These are phyloP conservation scores for Russula emetica DNA, from an alignment of 768 basidiomycete species.

Conservation along the genomic window DNA sequence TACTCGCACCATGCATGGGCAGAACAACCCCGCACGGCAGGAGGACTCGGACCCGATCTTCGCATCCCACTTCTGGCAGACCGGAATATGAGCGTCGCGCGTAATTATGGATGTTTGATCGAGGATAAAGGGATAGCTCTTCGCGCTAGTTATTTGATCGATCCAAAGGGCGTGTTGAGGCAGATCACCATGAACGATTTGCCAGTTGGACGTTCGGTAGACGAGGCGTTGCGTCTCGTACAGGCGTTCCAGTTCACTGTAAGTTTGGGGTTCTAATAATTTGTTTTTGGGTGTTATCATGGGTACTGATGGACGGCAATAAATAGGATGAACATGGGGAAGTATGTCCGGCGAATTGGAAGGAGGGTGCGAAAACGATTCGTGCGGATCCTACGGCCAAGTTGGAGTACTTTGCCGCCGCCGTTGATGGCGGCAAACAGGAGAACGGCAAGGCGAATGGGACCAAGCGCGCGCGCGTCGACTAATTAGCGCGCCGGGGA, in stretches of 20 bases:
- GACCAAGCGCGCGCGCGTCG: slow-evolving; percentile 57
- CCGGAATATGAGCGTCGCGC: slow-evolving; percentile 70
- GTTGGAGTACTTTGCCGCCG: slow-evolving; percentile 63
- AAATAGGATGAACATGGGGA: slow-evolving; percentile 80
- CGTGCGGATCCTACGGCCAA: slow-evolving; percentile 71
- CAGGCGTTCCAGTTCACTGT: slow-evolving; percentile 92
- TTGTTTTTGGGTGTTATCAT: too few species aligned
- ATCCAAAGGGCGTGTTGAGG: slow-evolving; percentile 69
- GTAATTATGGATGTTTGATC: slow-evolving; percentile 83
- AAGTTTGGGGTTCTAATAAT: slow-evolving; percentile 30
- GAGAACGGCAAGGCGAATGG: slow-evolving; percentile 38
- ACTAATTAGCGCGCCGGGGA: slow-evolving; percentile 30
- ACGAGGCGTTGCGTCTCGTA: slow-evolving; percentile 85
- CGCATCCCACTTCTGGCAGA: slow-evolving; percentile 81
- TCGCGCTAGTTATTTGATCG: slow-evolving; percentile 83
- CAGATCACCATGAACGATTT: slow-evolving; percentile 90
- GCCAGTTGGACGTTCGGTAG: slow-evolving; percentile 92
- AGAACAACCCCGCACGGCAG: slow-evolving; percentile 72
- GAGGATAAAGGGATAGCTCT: slow-evolving; percentile 87
- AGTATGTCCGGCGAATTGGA: slow-evolving; percentile 92
- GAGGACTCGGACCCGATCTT: slow-evolving; percentile 87
- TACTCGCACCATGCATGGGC: slow-evolving; percentile 88
- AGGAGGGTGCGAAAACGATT: slow-evolving; percentile 74
- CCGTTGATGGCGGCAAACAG: slow-evolving; percentile 32
- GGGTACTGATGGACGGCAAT: neutral